Conservation (phyloP, 78 protist genomes). For the Planoprotostelium fungivorum region DNA sequence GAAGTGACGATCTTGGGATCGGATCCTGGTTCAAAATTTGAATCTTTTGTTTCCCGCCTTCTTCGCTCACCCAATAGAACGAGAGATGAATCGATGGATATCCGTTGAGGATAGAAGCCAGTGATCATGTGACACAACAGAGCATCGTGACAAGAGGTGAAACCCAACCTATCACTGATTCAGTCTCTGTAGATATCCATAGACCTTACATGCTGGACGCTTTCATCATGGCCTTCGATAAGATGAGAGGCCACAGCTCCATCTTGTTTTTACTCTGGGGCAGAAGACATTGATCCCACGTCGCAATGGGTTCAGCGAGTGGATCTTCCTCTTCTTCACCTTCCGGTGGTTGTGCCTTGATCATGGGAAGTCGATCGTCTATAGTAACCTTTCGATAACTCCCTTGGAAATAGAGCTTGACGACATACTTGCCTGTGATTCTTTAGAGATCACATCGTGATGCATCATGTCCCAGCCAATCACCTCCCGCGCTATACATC, state of each 20-base stretch:
- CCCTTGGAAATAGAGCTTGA: background rate
- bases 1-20: background rate
- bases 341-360: background rate
- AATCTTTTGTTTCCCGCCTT: no score
- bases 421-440: background rate
- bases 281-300: background rate
- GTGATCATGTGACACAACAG: background rate
- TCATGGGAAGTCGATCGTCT: background rate
- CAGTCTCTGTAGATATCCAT: background rate
- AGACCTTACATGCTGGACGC: background rate
- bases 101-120: background rate
- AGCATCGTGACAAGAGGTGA: background rate
- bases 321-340: background rate
- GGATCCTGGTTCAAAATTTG: background rate
- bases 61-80: no score
- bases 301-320: background rate
- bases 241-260: background rate
- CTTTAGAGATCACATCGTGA: no score
- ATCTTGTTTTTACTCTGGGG: background rate
- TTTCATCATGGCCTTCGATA: background rate
- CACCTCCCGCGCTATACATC: background rate
- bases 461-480: no score
- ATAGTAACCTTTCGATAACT: background rate
- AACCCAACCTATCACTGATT: background rate
- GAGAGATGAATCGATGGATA: no score